Base-by-base conservation (phyloP, 2,329 filamentous ascomycete genomes). In the Eutypella sp. region DNA sequence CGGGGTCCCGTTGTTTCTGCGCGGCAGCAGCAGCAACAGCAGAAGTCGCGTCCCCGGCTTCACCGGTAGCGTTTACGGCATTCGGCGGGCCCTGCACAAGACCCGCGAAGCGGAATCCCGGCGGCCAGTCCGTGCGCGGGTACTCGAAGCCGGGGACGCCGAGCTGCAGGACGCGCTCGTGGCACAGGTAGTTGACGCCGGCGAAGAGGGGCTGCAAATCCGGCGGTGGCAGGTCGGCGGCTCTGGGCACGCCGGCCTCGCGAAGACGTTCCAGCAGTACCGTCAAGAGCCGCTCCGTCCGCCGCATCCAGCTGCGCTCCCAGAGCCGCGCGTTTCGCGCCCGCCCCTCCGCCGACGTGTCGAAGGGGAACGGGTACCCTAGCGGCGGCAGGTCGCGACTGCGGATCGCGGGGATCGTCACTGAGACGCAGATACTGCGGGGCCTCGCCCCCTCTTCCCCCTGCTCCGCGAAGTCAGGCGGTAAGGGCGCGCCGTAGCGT, bases 61-160 rank as follows among this genome's bases (percentile, higher is more conserved):
- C 48, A 27, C 42, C 16, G 18, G 22, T 47, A 5, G n/a, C n/a
- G n/a, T n/a, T n/a, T n/a, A n/a, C n/a, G n/a, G n/a, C n/a, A n/a
- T n/a, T 34, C 22, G 11, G 39, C 42, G 2, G 55, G 2, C 51
- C 57, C 45, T 60, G 67, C 3, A 67, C 59, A 4, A 67, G 56
- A 2, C 67, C 67, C 2, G 62, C 56, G 44, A 69, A 63, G 36
- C 49, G 53, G 49, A 69, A 68, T 1, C 58, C 54, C 1, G 42
- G 5, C 1, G 67, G 67, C 56, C 61, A 67, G 57, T 68, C 66
- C 41, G 55, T 56, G 38, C 66, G 63, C 10, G 66, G 65, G 33
- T 66, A 67, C 50, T 68, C 66, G 45, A 69, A 62, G 6, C 58
- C 57, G 4, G 65, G 64, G 7, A 69, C 58, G 13, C 67, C 67